These are phyloP conservation scores for Fistulinella prunicolor DNA, from an alignment of 768 basidiomycete species.

Conservation along the genomic window DNA sequence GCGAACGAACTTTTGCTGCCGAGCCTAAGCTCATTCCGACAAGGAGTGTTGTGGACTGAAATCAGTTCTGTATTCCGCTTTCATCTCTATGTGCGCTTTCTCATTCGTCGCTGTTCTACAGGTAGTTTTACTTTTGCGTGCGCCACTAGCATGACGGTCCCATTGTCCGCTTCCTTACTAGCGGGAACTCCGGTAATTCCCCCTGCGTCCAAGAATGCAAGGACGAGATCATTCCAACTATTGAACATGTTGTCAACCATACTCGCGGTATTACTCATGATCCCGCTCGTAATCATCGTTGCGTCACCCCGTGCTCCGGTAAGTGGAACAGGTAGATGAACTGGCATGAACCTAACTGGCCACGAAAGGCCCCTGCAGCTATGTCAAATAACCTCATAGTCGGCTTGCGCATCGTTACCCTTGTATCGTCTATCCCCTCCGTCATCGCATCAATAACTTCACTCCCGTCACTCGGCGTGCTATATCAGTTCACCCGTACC, in stretches of 20 bases:
- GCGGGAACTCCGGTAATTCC: constrained; percentile 25
- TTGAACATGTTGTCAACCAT: constrained; percentile 51
- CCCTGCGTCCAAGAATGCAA: constrained; percentile 40
- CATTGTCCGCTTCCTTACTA: constrained; percentile 60
- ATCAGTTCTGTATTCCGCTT: constrained; percentile 45
- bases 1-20: constrained; percentile 40
- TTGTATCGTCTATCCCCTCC: constrained; percentile 58
- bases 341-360: constrained; percentile 12
- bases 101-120: constrained; percentile 24
- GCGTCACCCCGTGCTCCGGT: constrained; percentile 44
- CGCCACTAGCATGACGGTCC: constrained; percentile 60
- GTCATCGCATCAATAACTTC: constrained; percentile 55
- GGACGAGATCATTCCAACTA: constrained; percentile 54
- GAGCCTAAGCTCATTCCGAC: constrained; percentile 36
- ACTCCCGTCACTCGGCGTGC: constrained; percentile 44
- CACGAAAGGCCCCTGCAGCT: constrained; percentile 6
- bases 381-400: constrained; percentile 16
- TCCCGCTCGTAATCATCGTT: constrained; percentile 58
- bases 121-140: constrained; percentile 63
- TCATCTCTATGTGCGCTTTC: neutral
- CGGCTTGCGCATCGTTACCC: constrained; percentile 46
- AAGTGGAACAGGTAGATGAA: constrained; percentile 29
- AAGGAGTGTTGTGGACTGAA: constrained; percentile 60
- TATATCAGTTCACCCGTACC: constrained; percentile 39
- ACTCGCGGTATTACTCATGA: constrained; percentile 46